Base-by-base conservation (phyloP, 2,329 filamentous ascomycete species). In the Ascochyta lentis region DNA sequence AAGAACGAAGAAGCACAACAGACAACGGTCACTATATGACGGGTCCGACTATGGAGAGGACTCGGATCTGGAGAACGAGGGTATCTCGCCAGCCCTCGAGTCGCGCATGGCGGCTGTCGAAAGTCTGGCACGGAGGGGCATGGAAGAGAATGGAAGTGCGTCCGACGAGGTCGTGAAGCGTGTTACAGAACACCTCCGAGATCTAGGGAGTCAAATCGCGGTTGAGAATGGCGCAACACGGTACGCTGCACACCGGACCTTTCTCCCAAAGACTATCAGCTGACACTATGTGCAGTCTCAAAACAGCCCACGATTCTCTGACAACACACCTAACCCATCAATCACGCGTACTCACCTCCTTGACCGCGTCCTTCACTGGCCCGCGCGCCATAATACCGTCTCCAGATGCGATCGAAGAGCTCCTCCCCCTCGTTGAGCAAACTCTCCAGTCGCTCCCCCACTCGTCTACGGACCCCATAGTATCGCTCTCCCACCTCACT, bases 271-370 rank as follows among this genome's bases (percentile, higher is more conserved):
- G 4, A 27, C 19, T 23, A 34, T 6, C 46, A 39, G 43, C 65
- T 71, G 46, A 72, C 59, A 51, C 27, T 7, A 4, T 10, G 6
- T 34, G 33, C 66, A 92, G 89, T 68, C 79, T 92, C 60, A 90
- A 90, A 71, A 92, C 89, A 39, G 87, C 89, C 31, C 89, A 92
- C 73, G 86, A 88, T 26, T 89, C 89, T 13, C 79, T 92, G 44
- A 87, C 89, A 42, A 89, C 89, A 19, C 89, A 95, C 69, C 80
- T 94, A 40, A 82, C 83, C 13, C 87, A 92, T 73, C 90, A 94
- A 76, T 88, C 89, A 45, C 88, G 90, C 49, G 86, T 88, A 59
- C 79, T 95, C 9, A 89, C 92, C 65, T 89, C 87, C 55, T 81
- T 94, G 31, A 85, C 88, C 2, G 90, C 90, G 63, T 81, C 85